Evolutionary conservation across 441 rosid species (phyloP).

Genomic region (Croton setiger): DNA sequence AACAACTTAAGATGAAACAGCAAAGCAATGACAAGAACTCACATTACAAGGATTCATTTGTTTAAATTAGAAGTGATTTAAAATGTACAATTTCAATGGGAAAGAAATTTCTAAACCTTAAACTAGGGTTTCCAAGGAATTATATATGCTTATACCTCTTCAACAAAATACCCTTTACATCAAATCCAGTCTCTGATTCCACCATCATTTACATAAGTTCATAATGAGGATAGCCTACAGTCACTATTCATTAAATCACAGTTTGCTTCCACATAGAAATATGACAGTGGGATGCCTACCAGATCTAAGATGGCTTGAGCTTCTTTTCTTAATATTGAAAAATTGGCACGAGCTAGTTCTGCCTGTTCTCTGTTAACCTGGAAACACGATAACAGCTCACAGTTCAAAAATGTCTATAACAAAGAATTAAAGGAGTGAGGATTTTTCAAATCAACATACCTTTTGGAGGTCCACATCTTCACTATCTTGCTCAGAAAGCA

Average conservation of each 20-base stretch:
- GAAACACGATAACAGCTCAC: conserved; percentile 24
- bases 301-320: conserved; percentile 87
- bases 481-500: conserved; percentile 79
- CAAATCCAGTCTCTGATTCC: conserved; percentile 6
- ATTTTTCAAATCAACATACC: conserved; percentile 34
- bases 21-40: background rate
- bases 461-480: conserved; percentile 86
- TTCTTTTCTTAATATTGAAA: conserved; percentile 81
- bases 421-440: conserved; percentile 9
- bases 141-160: background rate
- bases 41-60: background rate
- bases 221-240: background rate
- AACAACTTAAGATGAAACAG: background rate
- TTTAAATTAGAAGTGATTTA: background rate
- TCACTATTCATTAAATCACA: background rate
- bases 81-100: background rate
- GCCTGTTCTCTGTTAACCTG: conserved; percentile 93
- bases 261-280: background rate
- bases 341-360: conserved; percentile 80
- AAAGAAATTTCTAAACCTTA: background rate
- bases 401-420: conserved; percentile 14
- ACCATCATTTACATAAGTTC: background rate
- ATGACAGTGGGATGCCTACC: conserved; percentile 40
- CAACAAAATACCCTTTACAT: background rate
- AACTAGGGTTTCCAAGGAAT: background rate